Conservation (phyloP, 208 protist species). For the Angomonas ambiguus region DNA sequence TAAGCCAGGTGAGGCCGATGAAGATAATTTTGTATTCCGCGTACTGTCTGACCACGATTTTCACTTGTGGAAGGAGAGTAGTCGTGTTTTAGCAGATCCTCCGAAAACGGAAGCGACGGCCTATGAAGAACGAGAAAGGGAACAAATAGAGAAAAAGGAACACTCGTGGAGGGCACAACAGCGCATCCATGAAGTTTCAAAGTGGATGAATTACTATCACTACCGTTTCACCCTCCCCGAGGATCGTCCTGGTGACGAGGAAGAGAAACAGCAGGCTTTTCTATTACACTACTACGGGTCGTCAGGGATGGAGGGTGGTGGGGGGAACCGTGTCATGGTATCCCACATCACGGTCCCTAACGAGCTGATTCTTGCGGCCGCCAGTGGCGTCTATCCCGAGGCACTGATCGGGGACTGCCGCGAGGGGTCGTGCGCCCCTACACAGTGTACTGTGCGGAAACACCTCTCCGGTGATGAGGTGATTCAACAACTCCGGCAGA, state of each 20-base stretch:
- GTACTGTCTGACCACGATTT: slow-evolving; percentile 1
- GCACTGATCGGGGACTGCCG: not conserved
- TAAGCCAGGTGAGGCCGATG: not conserved
- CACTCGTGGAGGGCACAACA: not conserved
- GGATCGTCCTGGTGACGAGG: not conserved
- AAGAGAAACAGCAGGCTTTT: not conserved
- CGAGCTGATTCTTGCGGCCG: not conserved
- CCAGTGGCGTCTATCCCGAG: not conserved
- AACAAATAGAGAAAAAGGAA: not conserved
- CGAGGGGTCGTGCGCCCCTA: not conserved
- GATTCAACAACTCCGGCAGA: not conserved
- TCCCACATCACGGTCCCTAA: slow-evolving; percentile 6
- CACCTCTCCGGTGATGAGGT: not conserved
- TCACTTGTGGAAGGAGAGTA: not conserved
- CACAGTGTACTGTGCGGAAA: not conserved
- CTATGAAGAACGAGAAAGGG: not conserved
- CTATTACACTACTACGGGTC: not conserved
- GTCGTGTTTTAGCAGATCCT: not conserved
- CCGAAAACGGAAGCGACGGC: not conserved
- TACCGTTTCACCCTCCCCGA: slow-evolving; percentile 4
- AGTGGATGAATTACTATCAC: slow-evolving; percentile 21
- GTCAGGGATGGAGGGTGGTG: not conserved
- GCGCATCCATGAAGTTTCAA: slow-evolving; percentile 1
- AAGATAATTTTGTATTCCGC: not conserved
- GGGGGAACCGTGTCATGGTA: not conserved